phyloP scores from a whole-genome alignment of 805 yeast species.

The Schwanniomyces occidentalis region DNA sequence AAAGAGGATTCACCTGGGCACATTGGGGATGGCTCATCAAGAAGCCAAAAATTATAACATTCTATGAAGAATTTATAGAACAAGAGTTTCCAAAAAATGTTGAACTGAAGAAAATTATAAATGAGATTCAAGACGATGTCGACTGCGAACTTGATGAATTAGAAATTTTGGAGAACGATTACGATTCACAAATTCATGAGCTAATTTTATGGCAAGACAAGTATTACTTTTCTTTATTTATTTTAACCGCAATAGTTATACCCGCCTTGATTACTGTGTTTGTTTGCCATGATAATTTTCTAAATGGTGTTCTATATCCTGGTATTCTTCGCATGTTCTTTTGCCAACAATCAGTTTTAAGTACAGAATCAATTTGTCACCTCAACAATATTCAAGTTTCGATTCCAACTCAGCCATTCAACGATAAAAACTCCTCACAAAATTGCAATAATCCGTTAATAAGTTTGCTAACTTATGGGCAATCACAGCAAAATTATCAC shows the following conservation, averaged over 20 bases:
- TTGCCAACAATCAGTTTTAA: constrained; percentile 78
- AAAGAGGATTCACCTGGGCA: constrained; percentile 77
- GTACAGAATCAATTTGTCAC: constrained; percentile 84
- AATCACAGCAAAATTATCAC: constrained; percentile 90
- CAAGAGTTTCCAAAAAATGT: constrained; percentile 30
- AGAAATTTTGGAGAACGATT: constrained; percentile 13
- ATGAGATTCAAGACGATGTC: constrained; percentile 15
- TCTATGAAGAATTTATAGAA: constrained; percentile 35
- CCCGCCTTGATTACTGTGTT: constrained; percentile 28
- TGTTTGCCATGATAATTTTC: constrained; percentile 29
- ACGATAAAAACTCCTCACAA: constrained; percentile 66
- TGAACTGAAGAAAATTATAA: constrained; percentile 24
- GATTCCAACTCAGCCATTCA: constrained; percentile 54
- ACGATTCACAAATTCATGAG: constrained; percentile 16
- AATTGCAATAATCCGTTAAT: constrained; percentile 59
- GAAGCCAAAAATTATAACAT: constrained; percentile 46
- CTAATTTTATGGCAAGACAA: constrained; percentile 39
- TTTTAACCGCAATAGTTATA: constrained; percentile 28
- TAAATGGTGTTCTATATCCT: constrained; percentile 55
- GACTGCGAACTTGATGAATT: constrained; percentile 7
- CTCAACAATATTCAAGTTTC: constrained; percentile 58
- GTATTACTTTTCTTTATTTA: constrained; percentile 25
- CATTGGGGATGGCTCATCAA: constrained; percentile 88
- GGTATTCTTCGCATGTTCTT: constrained; percentile 71
- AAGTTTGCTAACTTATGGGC: constrained; percentile 77